Evolutionary conservation across 148 eudicot genomes (phyloP).

Genomic region (Nyssa sinensis): DNA sequence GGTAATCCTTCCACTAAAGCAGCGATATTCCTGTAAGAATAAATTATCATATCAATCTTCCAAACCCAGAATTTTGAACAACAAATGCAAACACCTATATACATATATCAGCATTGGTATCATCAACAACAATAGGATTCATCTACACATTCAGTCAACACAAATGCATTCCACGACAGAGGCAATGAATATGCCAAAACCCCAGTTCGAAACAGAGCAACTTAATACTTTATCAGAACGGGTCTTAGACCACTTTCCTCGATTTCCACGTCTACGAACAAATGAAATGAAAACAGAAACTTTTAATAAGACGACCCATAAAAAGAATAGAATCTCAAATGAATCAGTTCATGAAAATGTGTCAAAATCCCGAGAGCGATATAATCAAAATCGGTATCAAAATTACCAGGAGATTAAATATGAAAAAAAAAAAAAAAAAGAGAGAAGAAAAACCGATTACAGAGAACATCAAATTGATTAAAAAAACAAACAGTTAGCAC

Average conservation of each 20-base stretch:
- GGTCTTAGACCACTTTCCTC: constrained; percentile 14
- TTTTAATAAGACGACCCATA: background rate
- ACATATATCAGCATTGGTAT: background rate
- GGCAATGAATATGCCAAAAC: background rate
- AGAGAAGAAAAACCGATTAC: background rate
- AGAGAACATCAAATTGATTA: background rate
- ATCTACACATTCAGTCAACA: background rate
- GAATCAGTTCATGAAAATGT: constrained; percentile 3
- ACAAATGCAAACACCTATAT: background rate
- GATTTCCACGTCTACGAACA: constrained; percentile 14
- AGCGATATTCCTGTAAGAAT: too few species aligned
- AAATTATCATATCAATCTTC: background rate
- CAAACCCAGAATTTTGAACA: background rate
- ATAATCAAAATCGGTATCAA: constrained; percentile 15
- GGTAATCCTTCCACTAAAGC: too few species aligned
- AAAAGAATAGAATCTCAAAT: background rate
- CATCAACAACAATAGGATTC: background rate
- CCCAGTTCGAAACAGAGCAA: constrained; percentile 2
- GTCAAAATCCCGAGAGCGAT: background rate
- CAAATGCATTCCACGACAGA: constrained; percentile 1
- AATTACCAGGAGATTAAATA: background rate
- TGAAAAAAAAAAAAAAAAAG: background rate
- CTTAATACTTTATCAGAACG: background rate
- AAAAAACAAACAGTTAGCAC: background rate
- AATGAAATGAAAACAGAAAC: background rate